A percentile compares a stretch with the other conserved stretches of the same genome.
These are phyloP conservation scores for Sonneratia alba DNA, from an alignment of 345 rosid genomes.

Conservation along the genomic window DNA sequence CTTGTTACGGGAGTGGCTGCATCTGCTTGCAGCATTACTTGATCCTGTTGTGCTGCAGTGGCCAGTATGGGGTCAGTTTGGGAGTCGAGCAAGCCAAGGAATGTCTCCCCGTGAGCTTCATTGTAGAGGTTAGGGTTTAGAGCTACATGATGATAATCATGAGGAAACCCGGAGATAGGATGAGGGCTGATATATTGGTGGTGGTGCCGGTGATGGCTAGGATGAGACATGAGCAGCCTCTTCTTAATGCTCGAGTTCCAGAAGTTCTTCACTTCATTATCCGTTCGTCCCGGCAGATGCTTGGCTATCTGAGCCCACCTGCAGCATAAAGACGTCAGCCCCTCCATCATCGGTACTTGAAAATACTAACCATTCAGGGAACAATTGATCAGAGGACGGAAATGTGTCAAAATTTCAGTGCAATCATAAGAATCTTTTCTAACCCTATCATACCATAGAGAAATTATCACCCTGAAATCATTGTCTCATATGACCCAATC, in stretches of 20 bases:
- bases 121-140: conserved; percentile 1
- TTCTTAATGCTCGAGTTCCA: conserved; percentile 93
- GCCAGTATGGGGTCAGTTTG: conserved; percentile 2
- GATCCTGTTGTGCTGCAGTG: conserved; percentile 7
- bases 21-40: background rate
- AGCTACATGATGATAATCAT: background rate
- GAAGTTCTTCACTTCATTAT: conserved; percentile 88
- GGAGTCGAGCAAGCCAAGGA: conserved; percentile 1
- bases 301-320: conserved; percentile 93
- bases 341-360: background rate
- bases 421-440: background rate
- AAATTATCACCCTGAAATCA: too few species aligned
- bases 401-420: background rate
- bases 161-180: conserved; percentile 4
- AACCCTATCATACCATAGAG: too few species aligned
- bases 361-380: background rate
- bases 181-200: conserved; percentile 2
- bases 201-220: conserved; percentile 32
- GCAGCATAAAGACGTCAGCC: background rate
- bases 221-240: conserved; percentile 52
- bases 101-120: conserved; percentile 5
- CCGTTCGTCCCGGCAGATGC: conserved; percentile 89
- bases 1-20: background rate
- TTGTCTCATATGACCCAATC: too few species aligned
- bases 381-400: background rate